Evolutionary conservation across 352 stramenopile genomes (phyloP), one percentile per base, ranked within the genome.

Genomic region (Globisporangium orthogonon): DNA sequence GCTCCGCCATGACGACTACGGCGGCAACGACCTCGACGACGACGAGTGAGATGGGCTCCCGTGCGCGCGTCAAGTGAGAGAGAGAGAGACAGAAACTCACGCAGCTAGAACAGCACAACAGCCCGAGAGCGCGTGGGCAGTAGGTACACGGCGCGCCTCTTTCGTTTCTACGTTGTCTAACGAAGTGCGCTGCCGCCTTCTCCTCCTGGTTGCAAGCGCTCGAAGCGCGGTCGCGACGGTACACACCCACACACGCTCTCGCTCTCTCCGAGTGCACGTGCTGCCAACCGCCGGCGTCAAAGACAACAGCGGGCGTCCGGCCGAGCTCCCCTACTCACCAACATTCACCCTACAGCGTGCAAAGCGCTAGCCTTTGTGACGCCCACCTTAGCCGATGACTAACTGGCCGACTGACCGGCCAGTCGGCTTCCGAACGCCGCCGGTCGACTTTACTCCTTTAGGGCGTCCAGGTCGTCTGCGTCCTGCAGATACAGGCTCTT

Each of bases 401-500:
- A 28, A 15, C 15, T 15, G 11, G 41, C 41, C 41, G 41, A n/a
- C n/a, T 30, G 43, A 0, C 14, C 18, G 7, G n/a, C 30, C 6
- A 18, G 23, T 48, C 49, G 49, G 35, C 35, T 40, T 40, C 35
- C 35, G 35, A 40, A 15, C 4, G 14, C 17, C 49, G 17, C n/a
- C 50, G 23, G 23, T 23, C 23, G 15, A 14, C 2, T n/a, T 87
- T 67, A 91, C 63, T 88, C 78, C 63, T 91, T 91, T 41, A 89
- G 69, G 29, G 77, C 77, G 64, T 91, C 81, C 23, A 91, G 67
- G 60, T 89, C 81, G 18, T 87, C 78, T 47, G 71, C 74, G 52
- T 88, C 81, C 71, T 91, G 78, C 62, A 91, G 69, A 71, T 91
- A 91, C 55, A 91, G 62, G 35, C 82, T 91, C 64, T 91, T 91